Percentiles rank a stretch among this genome's conserved stretches.
Conservation (phyloP, 805 yeast genomes). For the Metschnikowia santaceciliae region DNA sequence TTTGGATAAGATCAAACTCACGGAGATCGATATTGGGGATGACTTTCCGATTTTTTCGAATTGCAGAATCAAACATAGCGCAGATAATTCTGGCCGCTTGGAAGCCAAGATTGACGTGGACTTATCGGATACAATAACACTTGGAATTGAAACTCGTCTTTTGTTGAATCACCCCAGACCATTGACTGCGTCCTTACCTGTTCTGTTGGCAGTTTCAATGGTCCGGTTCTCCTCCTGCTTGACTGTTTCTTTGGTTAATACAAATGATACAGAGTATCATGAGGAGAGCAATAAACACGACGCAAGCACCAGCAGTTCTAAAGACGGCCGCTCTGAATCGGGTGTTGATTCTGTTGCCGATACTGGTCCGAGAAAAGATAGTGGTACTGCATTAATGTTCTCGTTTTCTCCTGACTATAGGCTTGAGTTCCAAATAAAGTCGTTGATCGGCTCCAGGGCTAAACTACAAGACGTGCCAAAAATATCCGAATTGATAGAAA, state of each 20-base stretch:
- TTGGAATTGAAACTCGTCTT: conserved; percentile 79
- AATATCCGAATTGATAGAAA: conserved; percentile 78
- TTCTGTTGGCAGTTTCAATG: conserved; percentile 77
- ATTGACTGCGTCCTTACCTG: conserved; percentile 81
- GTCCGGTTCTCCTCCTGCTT: conserved; percentile 89
- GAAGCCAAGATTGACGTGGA: conserved; percentile 93
- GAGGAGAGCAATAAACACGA: conserved; percentile 10
- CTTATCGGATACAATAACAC: conserved; percentile 76
- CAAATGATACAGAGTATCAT: conserved; percentile 34
- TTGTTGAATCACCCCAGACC: conserved; percentile 80
- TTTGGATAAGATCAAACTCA: conserved; percentile 69
- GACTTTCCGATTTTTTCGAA: conserved; percentile 94
- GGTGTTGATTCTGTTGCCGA: background rate
- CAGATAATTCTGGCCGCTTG: conserved; percentile 48
- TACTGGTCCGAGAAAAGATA: background rate
- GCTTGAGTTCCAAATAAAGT: conserved; percentile 81
- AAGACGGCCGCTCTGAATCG: background rate
- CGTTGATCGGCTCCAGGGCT: conserved; percentile 88
- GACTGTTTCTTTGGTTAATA: conserved; percentile 63
- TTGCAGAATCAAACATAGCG: conserved; percentile 70
- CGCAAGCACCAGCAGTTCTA: conserved; percentile 6
- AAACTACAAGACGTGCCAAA: conserved; percentile 92
- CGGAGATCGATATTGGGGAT: conserved; percentile 89
- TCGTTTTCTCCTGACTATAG: conserved; percentile 90
- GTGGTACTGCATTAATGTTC: conserved; percentile 74